A percentile compares a stretch with the other conserved stretches of the same genome.
phyloP scores from a whole-genome alignment of 805 yeast genomes.

The Yamadazyma olivae region DNA sequence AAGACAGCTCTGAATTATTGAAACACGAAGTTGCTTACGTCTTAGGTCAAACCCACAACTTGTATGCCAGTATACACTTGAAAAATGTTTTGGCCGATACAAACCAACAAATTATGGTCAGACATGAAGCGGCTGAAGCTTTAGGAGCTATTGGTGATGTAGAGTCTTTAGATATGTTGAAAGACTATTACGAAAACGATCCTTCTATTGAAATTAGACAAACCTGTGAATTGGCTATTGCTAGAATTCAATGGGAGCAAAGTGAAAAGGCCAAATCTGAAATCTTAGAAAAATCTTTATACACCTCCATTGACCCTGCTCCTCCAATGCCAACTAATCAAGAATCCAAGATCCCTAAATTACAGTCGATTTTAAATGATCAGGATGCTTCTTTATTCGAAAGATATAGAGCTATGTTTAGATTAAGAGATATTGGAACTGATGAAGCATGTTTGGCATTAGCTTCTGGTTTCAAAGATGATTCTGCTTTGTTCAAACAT shows the following conservation, averaged over 20 bases:
- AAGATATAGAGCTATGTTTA: conserved; percentile 97
- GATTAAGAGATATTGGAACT: conserved; percentile 91
- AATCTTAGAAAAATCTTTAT: conserved; percentile 68
- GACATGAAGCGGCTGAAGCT: conserved; percentile 99
- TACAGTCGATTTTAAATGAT: conserved; percentile 69
- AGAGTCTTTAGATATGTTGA: conserved; percentile 64
- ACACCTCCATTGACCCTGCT: conserved; percentile 93
- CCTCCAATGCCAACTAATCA: conserved; percentile 80
- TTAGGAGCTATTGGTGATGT: conserved; percentile 91
- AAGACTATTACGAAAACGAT: conserved; percentile 64
- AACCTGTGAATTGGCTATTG: conserved; percentile 96
- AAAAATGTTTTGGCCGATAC: conserved; percentile 64
- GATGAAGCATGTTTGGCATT: conserved; percentile 91
- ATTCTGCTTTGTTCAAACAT: conserved; percentile 92
- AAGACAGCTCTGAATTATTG: conserved; percentile 79
- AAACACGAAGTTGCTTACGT: conserved; percentile 99
- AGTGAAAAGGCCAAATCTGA: conserved; percentile 66
- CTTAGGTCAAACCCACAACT: conserved; percentile 89
- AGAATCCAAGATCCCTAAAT: conserved; percentile 57
- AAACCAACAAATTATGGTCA: conserved; percentile 88
- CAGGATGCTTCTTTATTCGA: conserved; percentile 79
- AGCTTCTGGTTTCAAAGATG: conserved; percentile 85
- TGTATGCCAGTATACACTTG: conserved; percentile 71
- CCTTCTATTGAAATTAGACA: conserved; percentile 87
- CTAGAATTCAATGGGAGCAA: conserved; percentile 89